Conservation (phyloP, 345 rosid species). For the Salix suchowensis region DNA sequence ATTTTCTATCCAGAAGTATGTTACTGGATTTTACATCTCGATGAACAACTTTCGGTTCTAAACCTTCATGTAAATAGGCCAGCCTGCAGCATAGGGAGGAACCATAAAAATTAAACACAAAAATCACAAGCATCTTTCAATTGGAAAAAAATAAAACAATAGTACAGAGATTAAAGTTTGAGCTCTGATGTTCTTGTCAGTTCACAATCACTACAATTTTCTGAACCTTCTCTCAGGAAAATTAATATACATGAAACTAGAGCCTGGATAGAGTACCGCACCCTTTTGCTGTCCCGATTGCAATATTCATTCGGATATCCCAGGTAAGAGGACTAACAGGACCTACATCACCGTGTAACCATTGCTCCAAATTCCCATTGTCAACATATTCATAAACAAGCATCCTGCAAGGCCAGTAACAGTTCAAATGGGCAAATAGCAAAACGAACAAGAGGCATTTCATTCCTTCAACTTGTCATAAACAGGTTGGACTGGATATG, state of each 20-base stretch:
- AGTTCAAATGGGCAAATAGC: neutral
- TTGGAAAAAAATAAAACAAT: neutral
- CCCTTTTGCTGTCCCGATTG: constrained; percentile 94
- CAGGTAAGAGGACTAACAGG: constrained; percentile 81
- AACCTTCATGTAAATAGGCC: constrained; percentile 93
- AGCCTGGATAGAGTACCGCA: constrained; percentile 14
- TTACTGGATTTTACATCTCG: constrained; percentile 93
- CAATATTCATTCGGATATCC: constrained; percentile 91
- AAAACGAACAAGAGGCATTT: neutral
- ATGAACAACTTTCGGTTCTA: constrained; percentile 94
- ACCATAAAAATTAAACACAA: neutral
- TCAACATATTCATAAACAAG: constrained; percentile 87
- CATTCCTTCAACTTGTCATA: neutral
- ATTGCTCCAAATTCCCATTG: constrained; percentile 94
- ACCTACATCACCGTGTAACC: constrained; percentile 94
- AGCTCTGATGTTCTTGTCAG: neutral
- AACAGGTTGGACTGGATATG: neutral
- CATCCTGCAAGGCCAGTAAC: constrained; percentile 51
- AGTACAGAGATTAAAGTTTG: neutral
- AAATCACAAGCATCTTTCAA: neutral
- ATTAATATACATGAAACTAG: neutral
- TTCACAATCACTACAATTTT: neutral
- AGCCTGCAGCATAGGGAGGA: constrained; percentile 42
- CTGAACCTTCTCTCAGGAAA: neutral
- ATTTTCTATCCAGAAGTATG: constrained; percentile 71